A percentile compares a stretch with the other conserved stretches of the same genome.
Evolutionary conservation across 2,329 filamentous ascomycete genomes (phyloP).

Genomic region (Trichoderma semiorbis): DNA sequence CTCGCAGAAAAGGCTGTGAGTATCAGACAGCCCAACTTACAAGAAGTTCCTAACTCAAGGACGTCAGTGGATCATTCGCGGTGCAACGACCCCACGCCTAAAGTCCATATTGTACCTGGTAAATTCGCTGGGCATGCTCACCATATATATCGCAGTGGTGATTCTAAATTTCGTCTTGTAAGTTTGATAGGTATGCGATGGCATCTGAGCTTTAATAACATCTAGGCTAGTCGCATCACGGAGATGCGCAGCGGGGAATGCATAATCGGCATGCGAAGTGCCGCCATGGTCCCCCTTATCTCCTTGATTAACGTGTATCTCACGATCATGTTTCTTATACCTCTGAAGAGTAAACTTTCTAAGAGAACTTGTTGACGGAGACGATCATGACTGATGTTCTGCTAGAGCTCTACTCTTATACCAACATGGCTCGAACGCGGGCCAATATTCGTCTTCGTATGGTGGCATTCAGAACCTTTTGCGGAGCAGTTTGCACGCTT

Average conservation of each 20-base stretch:
- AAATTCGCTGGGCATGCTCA: slow-evolving; percentile 56
- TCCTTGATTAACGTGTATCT: slow-evolving; percentile 61
- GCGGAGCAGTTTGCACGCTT: slow-evolving; percentile 56
- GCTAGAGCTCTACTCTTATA: slow-evolving; percentile 54
- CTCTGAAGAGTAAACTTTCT: slow-evolving; percentile 45
- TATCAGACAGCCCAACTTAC: slow-evolving; percentile 13
- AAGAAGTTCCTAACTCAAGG: neutral
- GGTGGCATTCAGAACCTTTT: slow-evolving; percentile 56
- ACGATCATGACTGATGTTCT: neutral
- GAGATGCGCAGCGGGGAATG: slow-evolving; percentile 54
- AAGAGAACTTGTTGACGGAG: no score
- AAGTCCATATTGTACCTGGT: slow-evolving; percentile 58
- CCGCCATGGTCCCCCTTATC: slow-evolving; percentile 60
- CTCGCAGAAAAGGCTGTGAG: slow-evolving; percentile 61
- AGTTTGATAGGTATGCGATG: slow-evolving; percentile 22
- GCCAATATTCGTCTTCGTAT: slow-evolving; percentile 44
- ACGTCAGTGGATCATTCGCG: slow-evolving; percentile 54
- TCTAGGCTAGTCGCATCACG: slow-evolving; percentile 49
- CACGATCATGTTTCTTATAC: slow-evolving; percentile 60
- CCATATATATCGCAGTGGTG: slow-evolving; percentile 45
- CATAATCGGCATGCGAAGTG: slow-evolving; percentile 58
- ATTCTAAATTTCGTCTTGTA: slow-evolving; percentile 61
- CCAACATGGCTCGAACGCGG: slow-evolving; percentile 40
- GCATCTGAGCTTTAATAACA: neutral
- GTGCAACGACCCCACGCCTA: slow-evolving; percentile 47